A percentile compares a stretch with the other conserved stretches of the same genome.
Evolutionary conservation across 2,329 filamentous ascomycete species (phyloP).

Genomic region (Nectriaceae sp.): DNA sequence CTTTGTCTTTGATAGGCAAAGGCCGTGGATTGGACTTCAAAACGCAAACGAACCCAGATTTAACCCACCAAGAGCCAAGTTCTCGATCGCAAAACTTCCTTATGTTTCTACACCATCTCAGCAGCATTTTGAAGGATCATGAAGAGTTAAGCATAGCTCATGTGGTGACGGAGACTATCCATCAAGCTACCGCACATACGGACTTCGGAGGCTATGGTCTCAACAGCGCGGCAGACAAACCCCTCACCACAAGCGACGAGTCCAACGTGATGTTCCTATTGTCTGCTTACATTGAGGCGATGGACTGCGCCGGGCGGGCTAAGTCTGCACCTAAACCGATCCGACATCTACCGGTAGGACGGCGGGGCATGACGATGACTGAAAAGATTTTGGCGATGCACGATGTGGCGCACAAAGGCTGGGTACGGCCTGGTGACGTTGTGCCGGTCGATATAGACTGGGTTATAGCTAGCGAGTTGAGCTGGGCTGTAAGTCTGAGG

Average conservation of each 20-base stretch:
- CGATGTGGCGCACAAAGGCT: constrained; percentile 36
- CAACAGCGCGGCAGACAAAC: neutral
- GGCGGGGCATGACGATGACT: constrained; percentile 40
- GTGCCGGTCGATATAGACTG: constrained; percentile 47
- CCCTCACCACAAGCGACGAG: neutral
- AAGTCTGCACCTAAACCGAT: neutral
- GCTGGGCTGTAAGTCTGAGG: constrained; percentile 35
- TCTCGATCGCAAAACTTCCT: neutral
- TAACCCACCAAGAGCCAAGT: neutral
- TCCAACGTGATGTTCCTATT: neutral
- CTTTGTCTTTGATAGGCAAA: neutral
- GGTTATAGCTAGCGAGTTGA: constrained; percentile 46
- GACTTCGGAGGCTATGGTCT: neutral
- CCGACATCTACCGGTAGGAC: constrained; percentile 2
- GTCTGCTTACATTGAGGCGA: neutral
- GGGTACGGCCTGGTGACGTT: constrained; percentile 39
- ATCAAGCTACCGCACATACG: neutral
- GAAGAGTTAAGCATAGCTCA: neutral
- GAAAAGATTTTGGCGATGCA: constrained; percentile 49
- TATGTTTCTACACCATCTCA: neutral
- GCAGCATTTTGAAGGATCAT: neutral
- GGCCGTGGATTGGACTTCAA: neutral
- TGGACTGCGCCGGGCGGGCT: neutral
- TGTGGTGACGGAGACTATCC: neutral
- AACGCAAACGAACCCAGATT: neutral